Base-by-base conservation (phyloP, 2,329 filamentous ascomycete genomes). In the Verticillium longisporum region DNA sequence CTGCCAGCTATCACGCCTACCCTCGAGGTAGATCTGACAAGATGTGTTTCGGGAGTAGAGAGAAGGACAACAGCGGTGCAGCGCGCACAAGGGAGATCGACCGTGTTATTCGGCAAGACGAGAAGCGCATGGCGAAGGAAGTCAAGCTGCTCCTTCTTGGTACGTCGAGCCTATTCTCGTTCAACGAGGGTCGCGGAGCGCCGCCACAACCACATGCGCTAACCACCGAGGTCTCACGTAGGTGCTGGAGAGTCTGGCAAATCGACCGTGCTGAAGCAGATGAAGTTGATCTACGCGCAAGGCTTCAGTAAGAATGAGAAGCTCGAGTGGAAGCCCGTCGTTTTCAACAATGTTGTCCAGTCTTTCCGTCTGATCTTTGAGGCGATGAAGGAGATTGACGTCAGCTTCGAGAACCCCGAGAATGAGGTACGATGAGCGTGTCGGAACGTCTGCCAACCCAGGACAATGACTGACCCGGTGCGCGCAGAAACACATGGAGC, bases 261-360 rank as follows among this genome's bases (percentile, higher is more conserved):
- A 78, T 97, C 94, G 9, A 98, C 94, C 1, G 93, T 98, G 62
- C 85, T 98, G 66, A 98, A 98, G 80, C 94, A 98, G 81, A 98
- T 99, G 95, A 94, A 94, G 75, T 88, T 99, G 75, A 97, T 99
- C 69, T 95, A 98, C 74, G 88, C 92, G 14, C 88, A 92, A 74
- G 94, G 95, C 58, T 98, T 98, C 78, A 91, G 87, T 71, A 90
- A 91, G 70, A 87, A 86, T 66, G 95, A 98, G 75, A 91, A 92
- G 74, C 87, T 96, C 66, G 92, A 97, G 80, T 96, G 92, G 84
- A 92, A 95, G 68, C 90, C 92, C 15, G 93, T 97, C 70, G 93
- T 98, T 67, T 98, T 97, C 77, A 93, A 89, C 76, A 99, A 99
- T 75, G 84, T 98, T 66, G 82, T 97, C 58, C 91, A 96, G 68